phyloP scores from a whole-genome alignment of 2,329 filamentous ascomycete species.

The Colletotrichum ledebouriae region DNA sequence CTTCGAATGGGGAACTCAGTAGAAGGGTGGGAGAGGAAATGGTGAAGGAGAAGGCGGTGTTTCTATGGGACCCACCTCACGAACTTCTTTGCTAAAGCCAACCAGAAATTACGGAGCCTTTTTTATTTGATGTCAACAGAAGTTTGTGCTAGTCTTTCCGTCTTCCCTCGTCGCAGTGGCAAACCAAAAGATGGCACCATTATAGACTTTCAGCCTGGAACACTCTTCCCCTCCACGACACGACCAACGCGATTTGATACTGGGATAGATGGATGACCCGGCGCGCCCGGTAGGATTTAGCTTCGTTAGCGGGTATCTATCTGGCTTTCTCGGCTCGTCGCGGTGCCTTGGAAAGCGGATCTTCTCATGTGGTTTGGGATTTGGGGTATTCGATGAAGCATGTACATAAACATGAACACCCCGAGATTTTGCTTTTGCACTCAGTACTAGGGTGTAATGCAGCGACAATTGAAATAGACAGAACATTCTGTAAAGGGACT shows the following conservation, averaged over 20 bases:
- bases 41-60: too few relatives aligned
- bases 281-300: not conserved
- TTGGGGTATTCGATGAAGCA: not conserved
- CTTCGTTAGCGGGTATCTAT: constrained; percentile 15
- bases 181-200: not conserved
- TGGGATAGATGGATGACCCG: not conserved
- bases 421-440: too few relatives aligned
- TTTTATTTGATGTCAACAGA: not conserved
- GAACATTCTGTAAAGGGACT: too few relatives aligned
- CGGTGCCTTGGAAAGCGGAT: not conserved
- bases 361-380: constrained; percentile 7
- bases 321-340: constrained; percentile 4
- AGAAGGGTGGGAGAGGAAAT: not conserved
- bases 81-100: not conserved
- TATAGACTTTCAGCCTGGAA: constrained; percentile 27
- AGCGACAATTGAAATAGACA: too few relatives aligned
- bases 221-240: constrained; percentile 1
- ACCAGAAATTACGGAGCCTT: not conserved
- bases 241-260: not conserved
- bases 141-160: not conserved
- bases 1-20: too few relatives aligned
- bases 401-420: not conserved
- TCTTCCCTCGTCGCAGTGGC: constrained; percentile 3
- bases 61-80: not conserved
- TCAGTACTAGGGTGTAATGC: too few relatives aligned